Base-by-base conservation (phyloP, 352 stramenopile species). In the Saprolegnia parasitica region DNA sequence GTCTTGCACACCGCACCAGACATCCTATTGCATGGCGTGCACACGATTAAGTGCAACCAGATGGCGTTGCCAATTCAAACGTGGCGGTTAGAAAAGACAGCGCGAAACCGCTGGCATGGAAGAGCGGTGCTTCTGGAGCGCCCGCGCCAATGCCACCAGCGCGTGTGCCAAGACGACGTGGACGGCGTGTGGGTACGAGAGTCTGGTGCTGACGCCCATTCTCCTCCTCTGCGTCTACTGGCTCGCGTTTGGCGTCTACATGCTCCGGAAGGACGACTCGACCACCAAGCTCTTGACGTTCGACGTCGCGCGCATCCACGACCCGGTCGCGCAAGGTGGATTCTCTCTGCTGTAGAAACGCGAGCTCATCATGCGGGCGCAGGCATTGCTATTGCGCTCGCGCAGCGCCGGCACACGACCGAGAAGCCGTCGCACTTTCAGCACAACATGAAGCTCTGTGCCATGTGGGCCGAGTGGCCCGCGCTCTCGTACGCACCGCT, bases 381-480 rank as follows among this genome's bases (percentile, higher is more conserved):
- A 70, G 63, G 63, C 10, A 62, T 70, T 70, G 63, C 63, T 8
- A 54, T 70, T 21, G 63, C 63, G 9, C 23, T 70, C 11, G 37
- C 45, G 9, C 63, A 70, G 54, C 63, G 63, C 29, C 47, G 52
- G 61, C 35, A 49, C 18, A 39, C 50, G 50, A 35, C 50, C 15
- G 46, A 56, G 37, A 46, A n/a, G 45, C 23, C n/a, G 9, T 42
- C 63, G 16, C 23, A 40, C n/a, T n/a, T 70, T 18, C 54, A 55
- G 46, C 46, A 46, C 10, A 46, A 70, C 54, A 63, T 70, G 29
- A 70, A 70, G 23, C 21, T 70, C n/a, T 62, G 46, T 47, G 63
- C 46, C 11, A 70, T 70, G 15, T 62, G 23, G 46, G 63, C 63
- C 35, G 63, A 70, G 39, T 62, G 46, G 46, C 63, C 63, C 11